Conservation (phyloP, 139 green algal genomes). For the Picochlorum sp. region DNA sequence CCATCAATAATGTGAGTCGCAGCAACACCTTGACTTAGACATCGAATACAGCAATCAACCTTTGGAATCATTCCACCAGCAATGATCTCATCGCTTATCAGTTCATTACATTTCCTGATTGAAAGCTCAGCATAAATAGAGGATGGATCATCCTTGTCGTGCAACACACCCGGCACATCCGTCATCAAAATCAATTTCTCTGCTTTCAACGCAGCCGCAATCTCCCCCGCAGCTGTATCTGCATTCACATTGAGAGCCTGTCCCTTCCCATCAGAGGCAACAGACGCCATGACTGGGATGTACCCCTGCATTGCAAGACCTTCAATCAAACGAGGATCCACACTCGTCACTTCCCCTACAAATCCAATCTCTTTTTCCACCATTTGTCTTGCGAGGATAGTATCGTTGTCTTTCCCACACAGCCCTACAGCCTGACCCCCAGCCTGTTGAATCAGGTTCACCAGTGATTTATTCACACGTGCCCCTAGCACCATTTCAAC, state of each 20-base stretch:
- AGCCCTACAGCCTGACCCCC: slow-evolving; percentile 89
- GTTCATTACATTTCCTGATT: slow-evolving; percentile 53
- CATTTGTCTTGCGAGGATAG: slow-evolving; percentile 82
- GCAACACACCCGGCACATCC: slow-evolving; percentile 83
- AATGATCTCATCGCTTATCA: slow-evolving; percentile 87
- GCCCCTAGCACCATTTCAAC: slow-evolving; percentile 97
- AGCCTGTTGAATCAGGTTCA: slow-evolving; percentile 87
- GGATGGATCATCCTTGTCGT: slow-evolving; percentile 74
- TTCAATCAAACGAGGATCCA: slow-evolving; percentile 43
- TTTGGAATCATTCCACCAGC: slow-evolving; percentile 76
- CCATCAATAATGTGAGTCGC: slow-evolving; percentile 98
- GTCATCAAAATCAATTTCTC: slow-evolving; percentile 99
- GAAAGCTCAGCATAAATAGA: slow-evolving; percentile 66
- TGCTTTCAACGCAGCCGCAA: slow-evolving; percentile 78
- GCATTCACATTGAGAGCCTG: slow-evolving; percentile 98
- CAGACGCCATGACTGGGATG: slow-evolving; percentile 93
- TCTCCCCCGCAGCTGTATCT: slow-evolving; percentile 94
- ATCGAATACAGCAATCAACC: slow-evolving; percentile 94
- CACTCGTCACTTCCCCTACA: slow-evolving; percentile 83
- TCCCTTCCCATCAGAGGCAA: slow-evolving; percentile 68
- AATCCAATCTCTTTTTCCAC: slow-evolving; percentile 85
- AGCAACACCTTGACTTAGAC: slow-evolving; percentile 79
- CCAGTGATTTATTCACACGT: slow-evolving; percentile 95
- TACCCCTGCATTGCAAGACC: slow-evolving; percentile 59
- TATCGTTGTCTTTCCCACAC: slow-evolving; percentile 87